These are phyloP conservation scores for Debaryomyces maramus DNA, from an alignment of 805 yeast genomes.

Conservation along the genomic window DNA sequence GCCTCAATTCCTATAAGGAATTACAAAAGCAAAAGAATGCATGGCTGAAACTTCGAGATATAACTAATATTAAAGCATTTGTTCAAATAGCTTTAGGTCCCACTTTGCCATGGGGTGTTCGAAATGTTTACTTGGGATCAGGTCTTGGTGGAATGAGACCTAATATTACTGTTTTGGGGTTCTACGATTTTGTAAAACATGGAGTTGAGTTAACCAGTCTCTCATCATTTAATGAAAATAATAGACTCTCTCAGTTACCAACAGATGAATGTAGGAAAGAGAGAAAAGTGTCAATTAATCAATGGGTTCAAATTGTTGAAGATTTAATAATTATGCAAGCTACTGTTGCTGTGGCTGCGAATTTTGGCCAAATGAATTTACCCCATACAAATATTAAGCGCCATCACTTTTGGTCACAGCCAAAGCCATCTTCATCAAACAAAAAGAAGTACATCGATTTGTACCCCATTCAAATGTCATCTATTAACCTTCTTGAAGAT, in stretches of 20 bases:
- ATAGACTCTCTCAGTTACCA: conserved; percentile 46
- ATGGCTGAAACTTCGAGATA: conserved; percentile 81
- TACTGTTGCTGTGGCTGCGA: conserved; percentile 91
- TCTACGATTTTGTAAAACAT: conserved; percentile 62
- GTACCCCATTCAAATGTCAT: conserved; percentile 97
- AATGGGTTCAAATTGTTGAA: conserved; percentile 92
- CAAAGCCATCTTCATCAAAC: conserved; percentile 10
- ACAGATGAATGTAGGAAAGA: conserved; percentile 80
- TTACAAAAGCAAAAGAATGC: conserved; percentile 71
- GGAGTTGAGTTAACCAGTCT: conserved; percentile 32
- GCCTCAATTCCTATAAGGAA: conserved; percentile 56
- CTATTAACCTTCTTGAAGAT: conserved; percentile 63
- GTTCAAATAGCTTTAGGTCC: conserved; percentile 91
- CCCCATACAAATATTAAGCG: conserved; percentile 47
- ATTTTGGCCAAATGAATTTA: conserved; percentile 66
- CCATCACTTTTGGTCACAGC: conserved; percentile 13
- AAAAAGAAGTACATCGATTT: conserved; percentile 69
- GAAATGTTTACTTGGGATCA: conserved; percentile 87
- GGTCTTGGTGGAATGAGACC: conserved; percentile 99
- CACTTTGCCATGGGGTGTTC: conserved; percentile 87
- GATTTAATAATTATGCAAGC: conserved; percentile 86
- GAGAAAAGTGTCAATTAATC: conserved; percentile 62
- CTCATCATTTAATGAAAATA: conserved; percentile 18
- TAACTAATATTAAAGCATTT: conserved; percentile 82
- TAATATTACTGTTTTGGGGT: conserved; percentile 89